Conservation (phyloP, 176 grass and related monocot genomes). For the Cenchrus americanus region DNA sequence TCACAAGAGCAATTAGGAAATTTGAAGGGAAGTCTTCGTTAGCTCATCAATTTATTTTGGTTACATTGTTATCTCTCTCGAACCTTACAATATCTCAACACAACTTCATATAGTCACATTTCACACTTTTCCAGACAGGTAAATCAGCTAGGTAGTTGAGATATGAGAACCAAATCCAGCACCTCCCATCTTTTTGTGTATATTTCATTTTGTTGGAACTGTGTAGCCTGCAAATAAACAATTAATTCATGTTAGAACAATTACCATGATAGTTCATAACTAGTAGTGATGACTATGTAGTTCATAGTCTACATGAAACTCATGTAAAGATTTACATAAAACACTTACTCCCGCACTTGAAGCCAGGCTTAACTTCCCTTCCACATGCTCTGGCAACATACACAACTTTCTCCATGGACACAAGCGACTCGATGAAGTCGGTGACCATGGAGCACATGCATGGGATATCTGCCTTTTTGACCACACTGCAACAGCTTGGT, state of each 20-base stretch:
- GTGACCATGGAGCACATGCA: constrained; percentile 49
- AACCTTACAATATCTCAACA: not conserved
- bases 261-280: not conserved
- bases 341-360: constrained; percentile 59
- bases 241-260: not conserved
- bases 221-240: constrained; percentile 16
- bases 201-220: not conserved
- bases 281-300: no score
- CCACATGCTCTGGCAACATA: constrained; percentile 36
- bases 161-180: not conserved
- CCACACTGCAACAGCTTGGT: constrained; percentile 17
- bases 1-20: no score
- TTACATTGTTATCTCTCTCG: not conserved
- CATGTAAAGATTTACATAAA: not conserved
- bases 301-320: not conserved
- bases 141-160: not conserved
- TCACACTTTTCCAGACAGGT: no score
- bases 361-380: constrained; percentile 37
- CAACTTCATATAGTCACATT: not conserved
- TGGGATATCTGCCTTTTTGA: constrained; percentile 25
- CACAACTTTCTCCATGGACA: constrained; percentile 59
- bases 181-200: not conserved
- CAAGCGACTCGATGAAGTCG: not conserved
- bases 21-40: constrained; percentile 4
- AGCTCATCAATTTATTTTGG: not conserved